Conservation (phyloP, 139 green algal species). For the Pycnococcus provasolii region DNA sequence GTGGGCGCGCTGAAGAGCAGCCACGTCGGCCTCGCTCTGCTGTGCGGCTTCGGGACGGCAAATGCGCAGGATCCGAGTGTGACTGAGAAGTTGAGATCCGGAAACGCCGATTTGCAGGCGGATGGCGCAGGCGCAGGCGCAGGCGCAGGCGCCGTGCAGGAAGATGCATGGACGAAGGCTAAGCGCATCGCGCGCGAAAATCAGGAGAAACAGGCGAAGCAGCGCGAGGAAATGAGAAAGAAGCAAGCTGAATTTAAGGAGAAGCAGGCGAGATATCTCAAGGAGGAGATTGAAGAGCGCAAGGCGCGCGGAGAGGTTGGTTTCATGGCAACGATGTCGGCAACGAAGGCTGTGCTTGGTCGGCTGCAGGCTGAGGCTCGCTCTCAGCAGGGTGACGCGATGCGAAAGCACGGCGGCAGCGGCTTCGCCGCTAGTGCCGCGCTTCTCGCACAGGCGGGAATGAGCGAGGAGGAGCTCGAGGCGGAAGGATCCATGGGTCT, state of each 20-base stretch:
- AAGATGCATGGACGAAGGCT: slow-evolving; percentile 1
- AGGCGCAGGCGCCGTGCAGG: slow-evolving; percentile 10
- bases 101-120: slow-evolving; percentile 10
- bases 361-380: not conserved
- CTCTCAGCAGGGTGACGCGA: not conserved
- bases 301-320: not conserved
- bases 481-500: not conserved
- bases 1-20: slow-evolving; percentile 32
- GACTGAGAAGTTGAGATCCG: slow-evolving; percentile 13
- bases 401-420: not conserved
- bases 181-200: slow-evolving; percentile 13
- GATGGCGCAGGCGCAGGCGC: not conserved
- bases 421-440: not conserved
- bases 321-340: too few relatives aligned
- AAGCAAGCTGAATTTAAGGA: not conserved
- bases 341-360: slow-evolving; percentile 13
- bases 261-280: slow-evolving; percentile 9
- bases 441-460: not conserved
- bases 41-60: slow-evolving; percentile 20
- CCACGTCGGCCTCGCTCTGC: slow-evolving; percentile 30
- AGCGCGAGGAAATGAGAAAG: too few relatives aligned
- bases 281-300: slow-evolving; percentile 12
- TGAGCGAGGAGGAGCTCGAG: slow-evolving; percentile 14
- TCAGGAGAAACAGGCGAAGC: not conserved
- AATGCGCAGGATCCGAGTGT: slow-evolving; percentile 11